Evolutionary conservation across 345 rosid species (phyloP).

Genomic region (Orychophragmus violaceus): DNA sequence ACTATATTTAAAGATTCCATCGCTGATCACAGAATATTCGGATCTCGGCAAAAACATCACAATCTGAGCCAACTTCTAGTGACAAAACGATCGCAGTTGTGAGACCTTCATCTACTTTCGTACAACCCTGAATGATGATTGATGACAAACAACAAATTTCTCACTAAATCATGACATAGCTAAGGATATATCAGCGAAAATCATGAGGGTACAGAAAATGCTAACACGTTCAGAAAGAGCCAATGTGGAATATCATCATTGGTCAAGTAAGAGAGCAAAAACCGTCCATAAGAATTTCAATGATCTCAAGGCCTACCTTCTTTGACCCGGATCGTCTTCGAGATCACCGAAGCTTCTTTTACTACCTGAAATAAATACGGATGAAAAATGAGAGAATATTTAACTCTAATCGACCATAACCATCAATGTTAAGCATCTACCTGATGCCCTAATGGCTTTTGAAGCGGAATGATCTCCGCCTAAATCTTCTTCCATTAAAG

Average conservation of each 20-base stretch:
- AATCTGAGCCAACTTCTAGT: too few relatives aligned
- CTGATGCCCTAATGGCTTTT: constrained; percentile 44
- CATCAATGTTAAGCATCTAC: constrained; percentile 23
- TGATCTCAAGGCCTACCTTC: constrained; percentile 39
- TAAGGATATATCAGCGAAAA: not conserved
- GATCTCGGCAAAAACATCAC: too few relatives aligned
- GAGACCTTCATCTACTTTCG: constrained; percentile 65
- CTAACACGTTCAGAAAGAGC: not conserved
- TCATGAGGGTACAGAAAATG: not conserved
- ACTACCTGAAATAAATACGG: constrained; percentile 31
- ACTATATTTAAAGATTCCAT: too few relatives aligned
- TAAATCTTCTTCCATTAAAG: constrained; percentile 56
- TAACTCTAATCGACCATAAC: not conserved
- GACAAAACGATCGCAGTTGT: constrained; percentile 71
- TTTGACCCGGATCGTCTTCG: constrained; percentile 84
- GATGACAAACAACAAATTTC: not conserved
- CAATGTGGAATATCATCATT: not conserved
- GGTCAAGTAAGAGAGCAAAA: not conserved
- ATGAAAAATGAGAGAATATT: not conserved
- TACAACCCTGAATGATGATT: constrained; percentile 36
- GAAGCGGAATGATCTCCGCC: constrained; percentile 68
- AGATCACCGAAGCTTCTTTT: constrained; percentile 83
- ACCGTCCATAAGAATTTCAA: not conserved
- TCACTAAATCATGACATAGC: not conserved
- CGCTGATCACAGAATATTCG: too few relatives aligned